Conservation (phyloP, 1,284 basidiomycete species). For the Malassezia restricta region DNA sequence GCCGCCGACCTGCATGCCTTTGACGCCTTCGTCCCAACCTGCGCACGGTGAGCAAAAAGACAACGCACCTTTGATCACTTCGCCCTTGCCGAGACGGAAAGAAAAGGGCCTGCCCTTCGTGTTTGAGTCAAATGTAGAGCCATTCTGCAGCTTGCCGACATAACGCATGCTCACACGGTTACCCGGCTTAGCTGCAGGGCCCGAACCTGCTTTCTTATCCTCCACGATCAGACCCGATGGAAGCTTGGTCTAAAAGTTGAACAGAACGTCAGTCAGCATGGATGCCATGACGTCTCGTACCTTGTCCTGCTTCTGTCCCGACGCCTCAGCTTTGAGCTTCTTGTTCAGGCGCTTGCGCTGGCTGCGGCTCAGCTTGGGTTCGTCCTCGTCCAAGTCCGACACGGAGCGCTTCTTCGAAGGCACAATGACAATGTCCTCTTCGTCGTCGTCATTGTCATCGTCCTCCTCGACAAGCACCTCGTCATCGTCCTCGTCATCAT, state of each 20-base stretch:
- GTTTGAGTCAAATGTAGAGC: constrained; percentile 80
- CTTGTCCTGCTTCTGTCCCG: constrained; percentile 42
- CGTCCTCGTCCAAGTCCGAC: constrained; percentile 48
- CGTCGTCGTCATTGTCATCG: constrained; percentile 16
- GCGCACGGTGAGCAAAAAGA: background rate
- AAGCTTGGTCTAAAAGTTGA: constrained; percentile 50
- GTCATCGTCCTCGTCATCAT: constrained; percentile 54
- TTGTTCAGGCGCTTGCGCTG: constrained; percentile 51
- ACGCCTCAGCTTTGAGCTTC: constrained; percentile 56
- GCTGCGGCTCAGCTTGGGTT: constrained; percentile 37
- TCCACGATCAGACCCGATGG: constrained; percentile 64
- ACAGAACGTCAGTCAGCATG: constrained; percentile 12
- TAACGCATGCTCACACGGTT: constrained; percentile 75
- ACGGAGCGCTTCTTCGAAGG: constrained; percentile 54
- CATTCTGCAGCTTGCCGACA: constrained; percentile 72
- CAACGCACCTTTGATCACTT: constrained; percentile 70
- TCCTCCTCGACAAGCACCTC: constrained; percentile 46
- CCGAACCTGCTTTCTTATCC: constrained; percentile 67
- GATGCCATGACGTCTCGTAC: constrained; percentile 44
- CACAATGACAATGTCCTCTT: constrained; percentile 32
- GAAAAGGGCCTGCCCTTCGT: constrained; percentile 74
- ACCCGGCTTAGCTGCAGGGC: constrained; percentile 72
- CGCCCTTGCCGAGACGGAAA: constrained; percentile 73
- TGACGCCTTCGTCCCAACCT: constrained; percentile 75
- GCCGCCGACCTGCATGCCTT: constrained; percentile 80